Conservation (phyloP, 2,329 filamentous ascomycete genomes). For the Rhinocladiella similis region DNA sequence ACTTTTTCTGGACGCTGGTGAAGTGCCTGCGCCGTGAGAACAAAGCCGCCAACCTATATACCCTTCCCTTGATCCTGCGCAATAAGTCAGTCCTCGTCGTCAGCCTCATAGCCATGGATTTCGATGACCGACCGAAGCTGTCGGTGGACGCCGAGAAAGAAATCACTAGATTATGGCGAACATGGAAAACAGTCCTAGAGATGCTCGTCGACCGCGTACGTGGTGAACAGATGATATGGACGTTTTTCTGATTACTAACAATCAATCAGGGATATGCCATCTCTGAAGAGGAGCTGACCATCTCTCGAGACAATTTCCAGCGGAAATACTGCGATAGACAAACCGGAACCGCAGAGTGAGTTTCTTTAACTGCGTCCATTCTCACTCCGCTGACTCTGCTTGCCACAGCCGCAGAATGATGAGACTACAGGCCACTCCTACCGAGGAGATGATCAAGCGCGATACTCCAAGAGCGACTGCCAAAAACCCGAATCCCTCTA, state of each 20-base stretch:
- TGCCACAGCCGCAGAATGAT: constrained; percentile 71
- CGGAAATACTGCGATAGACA: constrained; percentile 68
- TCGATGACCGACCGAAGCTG: constrained; percentile 21
- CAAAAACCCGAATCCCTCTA: constrained; percentile 66
- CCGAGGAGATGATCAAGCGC: constrained; percentile 78
- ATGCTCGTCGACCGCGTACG: constrained; percentile 89
- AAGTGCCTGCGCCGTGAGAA: background rate
- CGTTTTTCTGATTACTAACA: constrained; percentile 4
- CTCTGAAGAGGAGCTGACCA: constrained; percentile 82
- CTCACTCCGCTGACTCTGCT: background rate
- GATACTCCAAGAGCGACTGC: constrained; percentile 72
- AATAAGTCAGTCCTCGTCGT: background rate
- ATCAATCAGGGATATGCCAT: constrained; percentile 81
- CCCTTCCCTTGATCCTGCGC: background rate
- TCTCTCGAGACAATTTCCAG: constrained; percentile 81
- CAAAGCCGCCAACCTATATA: background rate
- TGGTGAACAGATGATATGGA: background rate
- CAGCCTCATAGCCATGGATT: constrained; percentile 13
- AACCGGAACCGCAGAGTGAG: constrained; percentile 27
- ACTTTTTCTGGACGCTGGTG: background rate
- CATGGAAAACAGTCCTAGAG: constrained; percentile 89
- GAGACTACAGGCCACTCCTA: constrained; percentile 84
- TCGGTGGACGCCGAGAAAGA: constrained; percentile 25
- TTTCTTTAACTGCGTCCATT: background rate
- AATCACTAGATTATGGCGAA: constrained; percentile 77